Conservation (phyloP, 805 yeast genomes). For the Hanseniaspora jakobsenii region DNA sequence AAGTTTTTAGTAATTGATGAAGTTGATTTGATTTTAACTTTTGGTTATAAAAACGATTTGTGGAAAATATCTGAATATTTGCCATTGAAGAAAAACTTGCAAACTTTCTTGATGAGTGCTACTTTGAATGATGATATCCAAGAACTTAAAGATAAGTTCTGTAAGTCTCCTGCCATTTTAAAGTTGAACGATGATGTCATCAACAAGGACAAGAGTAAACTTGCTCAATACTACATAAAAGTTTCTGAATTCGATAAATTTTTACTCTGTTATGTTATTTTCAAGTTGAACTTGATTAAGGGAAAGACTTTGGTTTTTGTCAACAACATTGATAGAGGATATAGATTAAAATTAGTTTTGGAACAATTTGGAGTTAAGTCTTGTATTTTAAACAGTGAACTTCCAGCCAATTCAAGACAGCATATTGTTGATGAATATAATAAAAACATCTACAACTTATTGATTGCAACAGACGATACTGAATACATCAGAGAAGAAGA, state of each 20-base stretch:
- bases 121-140: conserved; percentile 81
- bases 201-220: conserved; percentile 40
- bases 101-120: conserved; percentile 92
- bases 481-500: conserved; percentile 44
- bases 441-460: conserved; percentile 68
- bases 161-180: conserved; percentile 70
- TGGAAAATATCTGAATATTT: conserved; percentile 48
- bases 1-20: conserved; percentile 80
- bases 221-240: conserved; percentile 76
- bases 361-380: conserved; percentile 90
- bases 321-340: conserved; percentile 89
- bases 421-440: conserved; percentile 94
- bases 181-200: conserved; percentile 63
- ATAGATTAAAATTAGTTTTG: conserved; percentile 74
- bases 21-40: conserved; percentile 80
- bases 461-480: conserved; percentile 92
- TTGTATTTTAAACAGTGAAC: conserved; percentile 80
- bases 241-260: conserved; percentile 87
- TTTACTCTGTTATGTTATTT: conserved; percentile 76
- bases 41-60: conserved; percentile 83
- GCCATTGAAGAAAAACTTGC: conserved; percentile 64
- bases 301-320: conserved; percentile 89
- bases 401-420: conserved; percentile 83
- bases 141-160: conserved; percentile 60
- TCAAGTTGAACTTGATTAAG: conserved; percentile 73